Evolutionary conservation across 148 eudicot genomes (phyloP).

Genomic region (Cornus suecica): DNA sequence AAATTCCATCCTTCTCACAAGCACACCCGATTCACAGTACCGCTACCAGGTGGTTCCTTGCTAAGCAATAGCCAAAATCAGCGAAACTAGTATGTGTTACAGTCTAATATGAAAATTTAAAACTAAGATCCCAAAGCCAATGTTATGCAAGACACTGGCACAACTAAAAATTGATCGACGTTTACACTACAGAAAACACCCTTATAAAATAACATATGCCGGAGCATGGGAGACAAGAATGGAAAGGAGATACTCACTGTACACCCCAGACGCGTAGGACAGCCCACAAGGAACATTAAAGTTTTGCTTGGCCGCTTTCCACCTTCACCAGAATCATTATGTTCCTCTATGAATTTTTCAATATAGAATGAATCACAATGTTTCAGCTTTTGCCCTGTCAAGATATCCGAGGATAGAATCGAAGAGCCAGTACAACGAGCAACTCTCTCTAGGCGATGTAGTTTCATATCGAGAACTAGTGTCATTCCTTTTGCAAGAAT

Average conservation of each 20-base stretch:
- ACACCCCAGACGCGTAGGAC: slow-evolving; percentile 73
- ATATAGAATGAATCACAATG: slow-evolving; percentile 71
- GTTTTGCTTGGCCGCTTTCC: slow-evolving; percentile 79
- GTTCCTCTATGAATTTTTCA: slow-evolving; percentile 80
- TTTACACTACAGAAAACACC: not conserved
- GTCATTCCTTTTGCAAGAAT: slow-evolving; percentile 74
- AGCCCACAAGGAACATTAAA: slow-evolving; percentile 89
- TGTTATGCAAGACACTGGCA: not conserved
- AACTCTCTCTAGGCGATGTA: slow-evolving; percentile 84
- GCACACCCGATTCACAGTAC: too few relatives aligned
- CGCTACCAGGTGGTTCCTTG: too few relatives aligned
- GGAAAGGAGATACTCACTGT: slow-evolving; percentile 51
- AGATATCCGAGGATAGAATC: slow-evolving; percentile 53
- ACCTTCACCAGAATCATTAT: slow-evolving; percentile 45
- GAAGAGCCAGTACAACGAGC: slow-evolving; percentile 84
- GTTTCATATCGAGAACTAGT: slow-evolving; percentile 89
- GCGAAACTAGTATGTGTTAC: too few relatives aligned
- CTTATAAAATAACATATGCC: not conserved
- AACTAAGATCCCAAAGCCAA: not conserved
- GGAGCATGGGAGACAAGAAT: not conserved
- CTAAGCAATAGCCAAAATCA: not conserved
- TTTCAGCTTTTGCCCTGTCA: slow-evolving; percentile 49
- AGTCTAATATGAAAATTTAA: too few relatives aligned
- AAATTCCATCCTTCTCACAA: too few relatives aligned
- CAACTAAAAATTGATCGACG: too few relatives aligned